Percentiles rank a stretch among this genome's conserved stretches.
These are phyloP conservation scores for Kluyveromyces sp. DNA, from an alignment of 1,139 yeast genomes.

Conservation along the genomic window DNA sequence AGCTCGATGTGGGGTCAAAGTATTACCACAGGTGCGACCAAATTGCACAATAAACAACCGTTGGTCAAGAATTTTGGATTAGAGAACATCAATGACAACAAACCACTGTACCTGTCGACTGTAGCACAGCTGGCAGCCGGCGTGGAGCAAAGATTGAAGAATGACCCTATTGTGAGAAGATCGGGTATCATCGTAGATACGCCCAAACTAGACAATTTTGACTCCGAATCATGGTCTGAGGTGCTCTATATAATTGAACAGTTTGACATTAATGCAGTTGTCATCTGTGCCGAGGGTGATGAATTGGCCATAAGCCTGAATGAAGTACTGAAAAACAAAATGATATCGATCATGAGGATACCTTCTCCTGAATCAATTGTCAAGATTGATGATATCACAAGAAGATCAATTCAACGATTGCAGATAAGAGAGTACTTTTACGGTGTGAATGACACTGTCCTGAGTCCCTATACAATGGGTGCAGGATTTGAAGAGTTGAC, in stretches of 20 bases:
- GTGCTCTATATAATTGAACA: conserved; percentile 21
- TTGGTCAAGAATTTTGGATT: conserved; percentile 75
- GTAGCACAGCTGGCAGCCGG: conserved; percentile 54
- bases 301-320: conserved; percentile 38
- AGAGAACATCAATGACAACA: conserved; percentile 51
- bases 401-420: conserved; percentile 65
- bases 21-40: conserved; percentile 80
- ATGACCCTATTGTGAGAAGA: conserved; percentile 45
- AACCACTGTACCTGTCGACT: conserved; percentile 51
- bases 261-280: conserved; percentile 44
- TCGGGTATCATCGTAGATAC: conserved; percentile 79
- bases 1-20: conserved; percentile 74
- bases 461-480: conserved; percentile 71
- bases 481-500: conserved; percentile 44
- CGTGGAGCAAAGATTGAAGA: conserved; percentile 49
- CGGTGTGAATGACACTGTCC: conserved; percentile 55
- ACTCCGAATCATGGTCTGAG: conserved; percentile 37
- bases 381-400: conserved; percentile 62
- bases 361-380: conserved; percentile 38
- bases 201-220: conserved; percentile 52
- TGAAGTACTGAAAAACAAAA: conserved; percentile 15
- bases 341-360: conserved; percentile 20
- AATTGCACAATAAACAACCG: conserved; percentile 82
- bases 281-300: conserved; percentile 54
- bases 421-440: conserved; percentile 84